Percentiles rank a stretch among this genome's conserved stretches.
phyloP scores from a whole-genome alignment of 805 yeast genomes.

The Martiniozyma abietophila region DNA sequence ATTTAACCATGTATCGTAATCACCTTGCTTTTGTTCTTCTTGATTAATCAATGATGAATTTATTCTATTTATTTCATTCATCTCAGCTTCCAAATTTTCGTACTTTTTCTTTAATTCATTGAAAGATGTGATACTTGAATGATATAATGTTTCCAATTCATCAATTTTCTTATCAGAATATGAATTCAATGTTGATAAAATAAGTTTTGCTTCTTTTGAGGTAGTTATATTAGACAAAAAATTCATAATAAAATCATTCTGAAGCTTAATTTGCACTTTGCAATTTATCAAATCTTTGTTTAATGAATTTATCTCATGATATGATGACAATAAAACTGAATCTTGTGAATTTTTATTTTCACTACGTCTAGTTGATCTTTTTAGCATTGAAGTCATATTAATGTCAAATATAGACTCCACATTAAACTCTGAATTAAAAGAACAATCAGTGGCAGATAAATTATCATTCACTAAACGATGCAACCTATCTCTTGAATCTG shows the following conservation, averaged over 20 bases:
- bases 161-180: slow-evolving; percentile 12
- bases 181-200: slow-evolving; percentile 14
- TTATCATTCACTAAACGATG: slow-evolving; percentile 2
- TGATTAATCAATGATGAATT: slow-evolving; percentile 12
- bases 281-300: slow-evolving; percentile 27
- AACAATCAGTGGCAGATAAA: slow-evolving; percentile 5
- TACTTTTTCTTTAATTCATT: neutral
- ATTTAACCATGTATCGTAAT: slow-evolving; percentile 32
- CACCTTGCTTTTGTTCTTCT: slow-evolving; percentile 33
- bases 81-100: slow-evolving; percentile 1
- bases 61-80: slow-evolving; percentile 10
- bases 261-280: slow-evolving; percentile 26
- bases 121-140: slow-evolving; percentile 1
- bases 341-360: neutral
- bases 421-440: slow-evolving; percentile 2
- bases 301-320: slow-evolving; percentile 19
- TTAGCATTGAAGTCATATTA: neutral
- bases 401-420: neutral
- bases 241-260: slow-evolving; percentile 23
- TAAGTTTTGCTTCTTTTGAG: slow-evolving; percentile 3
- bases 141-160: slow-evolving; percentile 4
- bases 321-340: neutral
- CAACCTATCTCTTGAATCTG: slow-evolving; percentile 1
- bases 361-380: slow-evolving; percentile 1
- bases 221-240: too few relatives aligned